Base-by-base conservation (phyloP, 495 filamentous ascomycete genomes). In the Beverwykella pulmonaria region DNA sequence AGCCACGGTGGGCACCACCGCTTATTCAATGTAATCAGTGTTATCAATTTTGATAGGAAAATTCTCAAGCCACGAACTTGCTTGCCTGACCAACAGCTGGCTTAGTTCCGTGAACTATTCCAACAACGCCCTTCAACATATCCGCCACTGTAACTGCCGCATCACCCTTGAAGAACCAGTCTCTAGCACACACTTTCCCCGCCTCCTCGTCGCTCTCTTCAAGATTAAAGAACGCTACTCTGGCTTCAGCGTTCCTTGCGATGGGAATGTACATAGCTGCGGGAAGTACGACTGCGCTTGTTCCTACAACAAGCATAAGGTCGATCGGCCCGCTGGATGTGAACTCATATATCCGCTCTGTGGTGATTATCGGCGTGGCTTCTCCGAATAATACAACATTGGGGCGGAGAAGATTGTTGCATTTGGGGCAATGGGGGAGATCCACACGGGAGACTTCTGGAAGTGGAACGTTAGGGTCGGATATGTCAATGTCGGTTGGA, bases 141-240 rank as follows among this genome's bases (percentile, higher is more conserved):
- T 61, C 34, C n/a, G 65, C 59, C 17, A 69, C 44, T 10, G 63
- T 19, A 14, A 44, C 54, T 32, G 53, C 60, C 7, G 65, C 69
- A 59, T 71, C 60, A 20, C 69, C 69, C n/a, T 65, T n/a, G 19
- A 71, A 61, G 22, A 52, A 69, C 69, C 65, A 71, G 34, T 71
- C 65, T 27, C 53, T 46, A 22, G 61, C 53, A 23, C 58, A 19
- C 1, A 71, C 10, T n/a, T 29, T 44, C 8, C 49, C 23, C 15
- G 53, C 1, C 10, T 15, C 55, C 49, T 50, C 25, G 50, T 61
- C 65, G 17, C 54, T 57, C 25, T 63, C 26, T 47, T 61, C 65
- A 4, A 69, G 47, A 41, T 71, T 68, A 12, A 71, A 53, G 29
- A 69, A 56, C 1, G 65, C 65, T 10, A 71, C 50, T 46, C 65